phyloP scores from a whole-genome alignment of 345 rosid species.

The Barbarea vulgaris region DNA sequence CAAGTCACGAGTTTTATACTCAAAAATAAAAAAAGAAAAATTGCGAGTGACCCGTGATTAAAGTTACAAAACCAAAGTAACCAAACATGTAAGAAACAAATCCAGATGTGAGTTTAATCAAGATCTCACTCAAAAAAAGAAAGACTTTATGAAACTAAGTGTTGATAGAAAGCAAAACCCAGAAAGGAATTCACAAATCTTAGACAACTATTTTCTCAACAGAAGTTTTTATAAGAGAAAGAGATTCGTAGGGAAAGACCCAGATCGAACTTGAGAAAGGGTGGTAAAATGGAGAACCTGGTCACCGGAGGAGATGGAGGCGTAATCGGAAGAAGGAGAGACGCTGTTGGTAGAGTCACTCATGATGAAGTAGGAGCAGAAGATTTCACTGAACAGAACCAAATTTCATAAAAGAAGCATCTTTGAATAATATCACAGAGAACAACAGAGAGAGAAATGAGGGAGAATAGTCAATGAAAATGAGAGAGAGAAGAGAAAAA shows the following conservation, averaged over 20 bases:
- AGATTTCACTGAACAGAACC: constrained; percentile 30
- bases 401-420: constrained; percentile 38
- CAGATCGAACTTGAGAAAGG: constrained; percentile 8
- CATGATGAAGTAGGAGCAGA: constrained; percentile 47
- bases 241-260: neutral
- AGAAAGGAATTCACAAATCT: constrained; percentile 5
- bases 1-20: neutral
- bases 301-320: constrained; percentile 63
- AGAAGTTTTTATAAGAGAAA: neutral
- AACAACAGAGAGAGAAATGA: neutral
- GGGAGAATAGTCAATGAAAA: constrained; percentile 36
- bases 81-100: constrained; percentile 16
- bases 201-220: neutral
- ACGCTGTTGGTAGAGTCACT: constrained; percentile 67
- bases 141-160: constrained; percentile 19
- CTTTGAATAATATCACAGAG: constrained; percentile 23
- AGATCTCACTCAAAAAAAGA: constrained; percentile 26
- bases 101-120: neutral
- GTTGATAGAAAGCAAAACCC: constrained; percentile 23
- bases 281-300: constrained; percentile 50
- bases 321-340: constrained; percentile 59
- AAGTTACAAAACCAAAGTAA: neutral
- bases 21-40: neutral
- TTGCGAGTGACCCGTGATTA: constrained; percentile 19
- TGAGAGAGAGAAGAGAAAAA: constrained; percentile 15